Base-by-base conservation (phyloP, 176 grass and related monocot species). In the Carex pumila region DNA sequence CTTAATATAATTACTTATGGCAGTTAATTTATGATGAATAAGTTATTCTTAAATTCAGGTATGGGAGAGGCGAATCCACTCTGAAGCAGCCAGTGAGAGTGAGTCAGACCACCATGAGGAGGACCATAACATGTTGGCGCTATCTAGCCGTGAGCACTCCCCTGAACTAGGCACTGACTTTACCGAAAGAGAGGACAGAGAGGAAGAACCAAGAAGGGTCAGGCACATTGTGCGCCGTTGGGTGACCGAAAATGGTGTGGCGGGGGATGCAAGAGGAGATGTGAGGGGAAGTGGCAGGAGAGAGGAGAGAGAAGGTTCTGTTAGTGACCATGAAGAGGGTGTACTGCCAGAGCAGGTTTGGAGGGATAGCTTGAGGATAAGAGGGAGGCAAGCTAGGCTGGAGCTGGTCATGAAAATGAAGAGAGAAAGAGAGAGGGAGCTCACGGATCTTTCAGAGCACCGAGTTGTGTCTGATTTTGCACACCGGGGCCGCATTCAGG, bases 401-500 rank as follows among this genome's bases (percentile, higher is more conserved):
- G 96, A 99, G 70, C 82, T 99, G 69, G 74, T 99, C 82, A 93
- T 90, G 93, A 92, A 91, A 65, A 93, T 99, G 93, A 91, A 88
- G 60, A 88, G 79, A 22, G 96, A 99, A 86, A 92, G 96, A 29
- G 91, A 99, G 74, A 89, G 88, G 59, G 96, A 99, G 86, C 89
- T 99, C 32, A 87, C 85, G 32, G 85, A 83, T 75, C 85, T 99
- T 39, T 89, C 86, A 6, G 88, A 87, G n/a, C 91, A 90, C 76
- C 89, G 87, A 15, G 83, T 87, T 12, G 96, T 99, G 25, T 95
- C 96, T 12, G 85, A 73, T 67, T 99, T 99, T 71, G 68, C 91
- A 31, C 96, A 99, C 85, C 91, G 91, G 62, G 94, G 93, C 69
- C 91, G 96, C 37, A 95, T 99, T 87, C 96, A 99, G 71, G 96